These are phyloP conservation scores for Punctularia strigosozonata DNA, from an alignment of 768 basidiomycete species.

Conservation along the genomic window DNA sequence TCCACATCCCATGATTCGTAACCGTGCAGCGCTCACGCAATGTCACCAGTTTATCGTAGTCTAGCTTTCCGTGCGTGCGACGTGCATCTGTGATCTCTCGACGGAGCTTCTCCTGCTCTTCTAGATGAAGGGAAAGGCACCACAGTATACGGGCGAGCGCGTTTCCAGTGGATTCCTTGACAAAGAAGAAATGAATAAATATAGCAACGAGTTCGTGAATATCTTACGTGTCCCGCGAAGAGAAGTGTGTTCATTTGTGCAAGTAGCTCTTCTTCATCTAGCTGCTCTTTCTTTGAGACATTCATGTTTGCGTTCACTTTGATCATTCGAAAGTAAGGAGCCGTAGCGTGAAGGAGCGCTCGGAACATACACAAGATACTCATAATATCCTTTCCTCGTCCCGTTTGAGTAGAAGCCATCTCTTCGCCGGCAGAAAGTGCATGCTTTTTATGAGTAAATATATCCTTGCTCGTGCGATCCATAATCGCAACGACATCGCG, in stretches of 20 bases:
- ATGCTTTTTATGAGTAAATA: too few relatives aligned
- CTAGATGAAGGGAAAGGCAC: constrained; percentile 13
- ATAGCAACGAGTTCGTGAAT: not conserved
- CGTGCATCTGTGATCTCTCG: constrained; percentile 12
- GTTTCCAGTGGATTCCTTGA: constrained; percentile 16
- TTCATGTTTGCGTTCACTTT: not conserved
- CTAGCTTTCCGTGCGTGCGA: constrained; percentile 6
- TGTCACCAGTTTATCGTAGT: constrained; percentile 13
- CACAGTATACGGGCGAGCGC: constrained; percentile 16
- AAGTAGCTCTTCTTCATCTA: constrained; percentile 2
- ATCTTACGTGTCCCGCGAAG: too few relatives aligned
- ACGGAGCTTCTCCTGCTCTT: constrained; percentile 16
- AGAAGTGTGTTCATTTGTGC: constrained; percentile 3
- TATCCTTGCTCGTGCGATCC: not conserved
- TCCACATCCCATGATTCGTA: too few relatives aligned
- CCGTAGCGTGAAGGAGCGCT: not conserved
- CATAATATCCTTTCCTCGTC: not conserved
- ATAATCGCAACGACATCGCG: constrained; percentile 2
- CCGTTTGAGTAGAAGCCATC: not conserved
- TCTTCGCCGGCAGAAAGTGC: too few relatives aligned
- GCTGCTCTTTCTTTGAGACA: constrained; percentile 1
- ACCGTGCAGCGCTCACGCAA: too few relatives aligned
- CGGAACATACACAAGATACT: not conserved
- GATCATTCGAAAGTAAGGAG: not conserved
- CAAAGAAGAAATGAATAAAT: constrained; percentile 5